These are phyloP conservation scores for Casuarina glauca DNA, from an alignment of 306 rosid species.

Conservation along the genomic window DNA sequence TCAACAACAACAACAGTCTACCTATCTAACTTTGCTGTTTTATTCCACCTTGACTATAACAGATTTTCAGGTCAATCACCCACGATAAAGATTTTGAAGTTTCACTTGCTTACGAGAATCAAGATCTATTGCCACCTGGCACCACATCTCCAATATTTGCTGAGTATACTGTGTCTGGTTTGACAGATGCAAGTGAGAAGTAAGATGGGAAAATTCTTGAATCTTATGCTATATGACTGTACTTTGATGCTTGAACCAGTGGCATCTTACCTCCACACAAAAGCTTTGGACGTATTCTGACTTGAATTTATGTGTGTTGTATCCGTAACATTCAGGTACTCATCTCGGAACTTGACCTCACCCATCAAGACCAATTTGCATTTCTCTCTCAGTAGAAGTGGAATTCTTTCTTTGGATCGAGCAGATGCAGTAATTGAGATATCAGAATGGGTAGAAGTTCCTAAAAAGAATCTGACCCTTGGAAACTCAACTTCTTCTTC, in stretches of 20 bases:
- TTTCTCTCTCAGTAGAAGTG: conserved; percentile 94
- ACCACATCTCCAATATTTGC: conserved; percentile 62
- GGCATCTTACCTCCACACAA: conserved; percentile 16
- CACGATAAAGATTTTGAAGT: conserved; percentile 91
- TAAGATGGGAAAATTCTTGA: conserved; percentile 45
- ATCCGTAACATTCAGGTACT: conserved; percentile 58
- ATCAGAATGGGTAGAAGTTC: conserved; percentile 95
- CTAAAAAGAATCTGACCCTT: conserved; percentile 61
- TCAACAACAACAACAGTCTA: conserved; percentile 13
- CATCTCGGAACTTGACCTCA: conserved; percentile 76
- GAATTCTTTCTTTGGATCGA: conserved; percentile 84
- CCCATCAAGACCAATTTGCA: conserved; percentile 90
- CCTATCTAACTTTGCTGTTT: conserved; percentile 22
- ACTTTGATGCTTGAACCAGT: conserved; percentile 22
- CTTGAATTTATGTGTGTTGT: conserved; percentile 17
- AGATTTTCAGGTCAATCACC: conserved; percentile 82
- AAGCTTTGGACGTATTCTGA: conserved; percentile 22
- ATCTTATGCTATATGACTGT: conserved; percentile 22
- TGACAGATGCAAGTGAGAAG: conserved; percentile 82
- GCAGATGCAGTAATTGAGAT: conserved; percentile 93
- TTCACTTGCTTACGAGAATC: conserved; percentile 80
- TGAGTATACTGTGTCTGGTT: conserved; percentile 71
- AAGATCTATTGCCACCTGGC: conserved; percentile 79
- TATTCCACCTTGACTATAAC: conserved; percentile 27
- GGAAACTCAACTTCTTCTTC: conserved; percentile 74